These are phyloP conservation scores for Diplotaxis tenuifolia DNA, from an alignment of 345 rosid genomes.

Conservation along the genomic window DNA sequence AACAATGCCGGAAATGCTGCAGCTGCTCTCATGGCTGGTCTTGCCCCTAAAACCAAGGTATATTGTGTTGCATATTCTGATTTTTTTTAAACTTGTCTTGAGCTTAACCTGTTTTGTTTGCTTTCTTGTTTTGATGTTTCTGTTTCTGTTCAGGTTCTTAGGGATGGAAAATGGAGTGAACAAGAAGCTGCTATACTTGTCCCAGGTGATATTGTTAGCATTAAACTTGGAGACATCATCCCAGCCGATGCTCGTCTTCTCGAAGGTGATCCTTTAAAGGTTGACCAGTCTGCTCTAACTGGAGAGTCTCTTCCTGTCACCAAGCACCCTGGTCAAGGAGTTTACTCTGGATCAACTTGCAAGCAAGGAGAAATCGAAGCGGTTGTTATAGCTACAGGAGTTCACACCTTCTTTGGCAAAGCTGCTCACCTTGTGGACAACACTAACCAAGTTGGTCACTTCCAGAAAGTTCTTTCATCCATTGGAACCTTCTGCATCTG, in stretches of 20 bases:
- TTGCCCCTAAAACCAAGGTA: background rate
- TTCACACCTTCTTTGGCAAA: background rate
- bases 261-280: background rate
- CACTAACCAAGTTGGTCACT: background rate
- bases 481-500: background rate
- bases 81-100: background rate
- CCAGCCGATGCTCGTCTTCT: background rate
- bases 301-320: background rate
- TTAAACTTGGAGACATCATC: background rate
- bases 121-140: conserved; percentile 4
- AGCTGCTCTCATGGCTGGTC: background rate
- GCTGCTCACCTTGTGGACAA: background rate
- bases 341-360: background rate
- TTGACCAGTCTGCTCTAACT: background rate
- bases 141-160: conserved; percentile 1
- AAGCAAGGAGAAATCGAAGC: background rate
- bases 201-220: background rate
- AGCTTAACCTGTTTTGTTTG: conserved; percentile 17
- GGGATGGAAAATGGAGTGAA: background rate
- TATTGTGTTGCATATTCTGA: too few relatives aligned
- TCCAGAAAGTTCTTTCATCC: background rate
- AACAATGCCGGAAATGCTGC: background rate
- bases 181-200: background rate
- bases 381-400: background rate
- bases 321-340: background rate